Conservation (phyloP, 108 stramenopile genomes). For the Discostella pseudostelligera region DNA sequence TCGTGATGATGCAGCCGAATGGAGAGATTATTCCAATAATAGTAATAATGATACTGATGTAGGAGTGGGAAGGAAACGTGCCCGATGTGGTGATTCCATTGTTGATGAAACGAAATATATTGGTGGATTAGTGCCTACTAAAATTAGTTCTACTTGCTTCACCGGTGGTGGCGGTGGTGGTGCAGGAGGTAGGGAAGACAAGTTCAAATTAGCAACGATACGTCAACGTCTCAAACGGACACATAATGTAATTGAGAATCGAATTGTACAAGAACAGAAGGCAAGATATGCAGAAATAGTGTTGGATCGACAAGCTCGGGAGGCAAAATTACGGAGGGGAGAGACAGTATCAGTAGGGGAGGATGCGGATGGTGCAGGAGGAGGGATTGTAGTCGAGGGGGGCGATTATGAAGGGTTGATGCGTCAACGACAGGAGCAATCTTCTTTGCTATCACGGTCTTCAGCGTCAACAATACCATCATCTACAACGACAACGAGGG, state of each 20-base stretch:
- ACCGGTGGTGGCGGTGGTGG: constrained; percentile 7
- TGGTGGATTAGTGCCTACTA: constrained; percentile 35
- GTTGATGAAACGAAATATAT: constrained; percentile 27
- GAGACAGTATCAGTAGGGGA: background rate
- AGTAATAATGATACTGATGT: constrained; percentile 10
- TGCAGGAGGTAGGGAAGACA: constrained; percentile 13
- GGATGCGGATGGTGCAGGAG: background rate
- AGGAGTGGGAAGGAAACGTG: background rate
- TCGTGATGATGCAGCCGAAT: constrained; percentile 24
- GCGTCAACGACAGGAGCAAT: background rate
- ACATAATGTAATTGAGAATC: constrained; percentile 27
- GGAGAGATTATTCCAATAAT: constrained; percentile 19
- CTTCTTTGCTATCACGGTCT: background rate
- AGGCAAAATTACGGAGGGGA: constrained; percentile 17
- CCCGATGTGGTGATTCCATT: constrained; percentile 21
- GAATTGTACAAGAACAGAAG: constrained; percentile 19
- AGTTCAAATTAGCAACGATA: background rate
- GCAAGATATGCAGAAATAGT: constrained; percentile 12
- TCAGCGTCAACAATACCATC: background rate
- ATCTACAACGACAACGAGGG: background rate
- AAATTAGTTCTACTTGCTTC: background rate
- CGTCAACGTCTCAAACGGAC: constrained; percentile 21
- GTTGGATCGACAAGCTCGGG: constrained; percentile 21
- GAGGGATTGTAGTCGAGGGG: background rate
- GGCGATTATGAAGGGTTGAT: constrained; percentile 30